A percentile compares a stretch with the other conserved stretches of the same genome.
Evolutionary conservation across 2,329 filamentous ascomycete genomes (phyloP).

Genomic region (Colletotrichum eleusines): DNA sequence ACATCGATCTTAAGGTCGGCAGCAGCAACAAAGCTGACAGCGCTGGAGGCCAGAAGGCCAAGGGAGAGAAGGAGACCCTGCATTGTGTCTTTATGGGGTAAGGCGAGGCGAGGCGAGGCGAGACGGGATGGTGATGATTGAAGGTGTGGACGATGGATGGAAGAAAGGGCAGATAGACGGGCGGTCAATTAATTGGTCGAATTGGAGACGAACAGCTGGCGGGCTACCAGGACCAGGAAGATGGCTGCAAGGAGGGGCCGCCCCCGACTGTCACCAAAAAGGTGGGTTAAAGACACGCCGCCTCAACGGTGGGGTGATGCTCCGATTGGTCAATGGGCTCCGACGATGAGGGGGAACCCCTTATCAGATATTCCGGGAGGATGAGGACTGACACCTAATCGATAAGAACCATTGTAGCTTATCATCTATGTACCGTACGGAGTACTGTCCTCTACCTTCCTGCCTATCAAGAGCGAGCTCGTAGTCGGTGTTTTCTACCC

Average conservation of each 20-base stretch:
- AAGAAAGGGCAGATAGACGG: slow-evolving; percentile 2
- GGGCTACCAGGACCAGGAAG: slow-evolving; percentile 27
- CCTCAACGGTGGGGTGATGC: slow-evolving; percentile 4
- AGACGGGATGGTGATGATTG: slow-evolving; percentile 20
- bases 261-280: slow-evolving; percentile 7
- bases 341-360: not conserved
- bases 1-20: slow-evolving; percentile 82
- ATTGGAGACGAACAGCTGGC: slow-evolving; percentile 28
- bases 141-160: slow-evolving; percentile 19
- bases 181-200: slow-evolving; percentile 30
- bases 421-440: not conserved
- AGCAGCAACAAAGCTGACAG: slow-evolving; percentile 63
- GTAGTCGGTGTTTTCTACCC: not conserved
- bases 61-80: slow-evolving; percentile 61
- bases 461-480: not conserved
- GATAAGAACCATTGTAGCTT: slow-evolving; percentile 9
- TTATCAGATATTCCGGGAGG: slow-evolving; percentile 15
- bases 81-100: slow-evolving; percentile 55
- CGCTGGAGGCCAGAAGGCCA: slow-evolving; percentile 64
- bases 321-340: slow-evolving; percentile 36
- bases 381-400: slow-evolving; percentile 33
- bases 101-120: not conserved
- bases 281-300: slow-evolving; percentile 38
- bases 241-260: slow-evolving; percentile 15
- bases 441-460: not conserved